Base-by-base conservation (phyloP, 2,329 filamentous ascomycete genomes). In the Phymatotrichopsis omnivora region DNA sequence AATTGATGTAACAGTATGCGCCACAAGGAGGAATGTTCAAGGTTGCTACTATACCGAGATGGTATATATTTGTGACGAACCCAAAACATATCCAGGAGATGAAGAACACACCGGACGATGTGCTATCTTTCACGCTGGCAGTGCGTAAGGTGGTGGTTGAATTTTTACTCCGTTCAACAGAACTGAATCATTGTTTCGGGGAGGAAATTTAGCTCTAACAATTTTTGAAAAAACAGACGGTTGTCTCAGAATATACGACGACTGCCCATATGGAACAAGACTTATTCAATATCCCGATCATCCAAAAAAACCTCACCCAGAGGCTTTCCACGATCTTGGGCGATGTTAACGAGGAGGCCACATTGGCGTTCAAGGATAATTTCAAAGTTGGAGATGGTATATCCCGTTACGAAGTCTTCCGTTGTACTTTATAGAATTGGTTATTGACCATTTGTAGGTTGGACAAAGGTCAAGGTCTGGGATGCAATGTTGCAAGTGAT, bases 1-100 rank as follows among this genome's bases (percentile, higher is more conserved):
- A n/a, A n/a, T n/a, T n/a, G n/a, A n/a, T n/a, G n/a, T n/a, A n/a
- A n/a, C n/a, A n/a, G n/a, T n/a, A n/a, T n/a, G n/a, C n/a, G n/a
- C n/a, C n/a, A n/a, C n/a, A n/a, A n/a, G n/a, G n/a, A n/a, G n/a
- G n/a, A n/a, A n/a, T 45, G 14, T 57, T 54, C 44, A 52, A 54
- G 14, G 32, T 57, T 8, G 31, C 55, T 14, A 54, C 41, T 10
- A 33, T 51, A 12, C 34, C 45, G 5, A 31, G 53, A 30, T 57
- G 54, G 23, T 19, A 53, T 12, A 38, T 56, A 8, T 45, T 54
- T 14, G 33, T 52, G 6, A 54, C 55, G 7, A 39, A 52, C 7
- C 44, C 44, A 6, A 54, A 56, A 28, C 45, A 49, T 31, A 40
- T 56, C 8, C 37, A 51, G 12, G 53, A 57, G 40, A 39, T 57